A percentile compares a stretch with the other conserved stretches of the same genome.
phyloP scores from a whole-genome alignment of 164 flowering plant genomes.

The Tetrastigma voinierianum region DNA sequence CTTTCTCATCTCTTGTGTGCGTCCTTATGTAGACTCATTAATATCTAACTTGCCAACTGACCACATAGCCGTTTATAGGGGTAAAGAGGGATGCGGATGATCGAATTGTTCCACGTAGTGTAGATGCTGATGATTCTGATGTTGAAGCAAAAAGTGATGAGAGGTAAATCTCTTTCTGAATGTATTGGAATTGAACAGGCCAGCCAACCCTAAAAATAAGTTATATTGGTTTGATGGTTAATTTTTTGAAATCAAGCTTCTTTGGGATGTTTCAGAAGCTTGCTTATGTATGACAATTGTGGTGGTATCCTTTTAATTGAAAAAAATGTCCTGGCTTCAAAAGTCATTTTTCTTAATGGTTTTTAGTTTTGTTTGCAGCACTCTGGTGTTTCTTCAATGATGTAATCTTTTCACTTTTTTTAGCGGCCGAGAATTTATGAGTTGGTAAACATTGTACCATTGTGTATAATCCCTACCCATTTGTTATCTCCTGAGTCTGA shows the following conservation, averaged over 20 bases:
- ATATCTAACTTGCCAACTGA: conserved; percentile 8
- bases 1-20: background rate
- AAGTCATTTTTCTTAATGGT: background rate
- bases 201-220: background rate
- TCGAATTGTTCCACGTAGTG: conserved; percentile 69
- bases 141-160: conserved; percentile 76
- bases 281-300: background rate
- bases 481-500: too few relatives aligned
- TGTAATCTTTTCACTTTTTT: background rate
- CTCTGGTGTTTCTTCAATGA: background rate
- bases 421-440: background rate
- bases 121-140: conserved; percentile 98
- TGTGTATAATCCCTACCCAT: too few relatives aligned
- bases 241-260: too few relatives aligned
- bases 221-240: background rate
- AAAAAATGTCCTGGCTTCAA: background rate
- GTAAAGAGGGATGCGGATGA: conserved; percentile 78
- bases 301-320: background rate
- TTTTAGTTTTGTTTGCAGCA: background rate
- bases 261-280: too few relatives aligned
- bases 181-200: background rate
- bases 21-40: background rate
- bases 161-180: conserved; percentile 41
- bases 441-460: background rate
- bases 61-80: conserved; percentile 39